These are phyloP conservation scores for Sclerotinia minor DNA, from an alignment of 2,329 filamentous ascomycete species.

Conservation along the genomic window DNA sequence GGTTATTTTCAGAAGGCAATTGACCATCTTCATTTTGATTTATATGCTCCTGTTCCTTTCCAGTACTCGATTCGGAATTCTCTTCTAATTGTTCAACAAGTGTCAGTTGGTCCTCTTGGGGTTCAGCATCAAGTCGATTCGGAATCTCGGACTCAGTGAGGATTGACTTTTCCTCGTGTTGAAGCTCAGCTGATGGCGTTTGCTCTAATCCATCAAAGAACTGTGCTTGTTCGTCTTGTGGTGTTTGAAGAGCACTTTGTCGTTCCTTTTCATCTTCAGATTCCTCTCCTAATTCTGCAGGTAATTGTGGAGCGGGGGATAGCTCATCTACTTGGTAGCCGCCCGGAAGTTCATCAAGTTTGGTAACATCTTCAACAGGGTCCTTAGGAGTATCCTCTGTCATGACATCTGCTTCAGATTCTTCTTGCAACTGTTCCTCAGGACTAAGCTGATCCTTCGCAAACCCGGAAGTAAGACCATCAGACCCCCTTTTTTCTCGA, in stretches of 20 bases:
- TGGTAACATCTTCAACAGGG: constrained; percentile 15
- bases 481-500: constrained; percentile 26
- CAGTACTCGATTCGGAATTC: constrained; percentile 38
- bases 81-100: constrained; percentile 38
- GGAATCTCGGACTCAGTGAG: constrained; percentile 16
- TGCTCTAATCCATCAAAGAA: background rate
- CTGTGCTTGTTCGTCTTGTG: constrained; percentile 4
- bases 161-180: constrained; percentile 18
- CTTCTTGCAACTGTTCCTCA: constrained; percentile 37
- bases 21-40: background rate
- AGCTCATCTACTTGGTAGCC: constrained; percentile 26
- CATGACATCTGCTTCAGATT: constrained; percentile 28
- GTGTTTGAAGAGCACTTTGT: background rate
- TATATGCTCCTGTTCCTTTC: constrained; percentile 42
- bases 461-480: constrained; percentile 35
- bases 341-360: constrained; percentile 21
- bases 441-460: constrained; percentile 37
- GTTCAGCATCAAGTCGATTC: constrained; percentile 31
- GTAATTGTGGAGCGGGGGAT: constrained; percentile 28
- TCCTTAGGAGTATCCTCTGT: constrained; percentile 9
- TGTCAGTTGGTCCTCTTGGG: constrained; percentile 37
- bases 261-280: constrained; percentile 34
- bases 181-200: background rate
- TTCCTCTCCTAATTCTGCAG: constrained; percentile 34
- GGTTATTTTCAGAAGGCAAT: constrained; percentile 20